Evolutionary conservation across 192 early-diverging fungal species (phyloP).

Genomic region (Coemansia sp.): DNA sequence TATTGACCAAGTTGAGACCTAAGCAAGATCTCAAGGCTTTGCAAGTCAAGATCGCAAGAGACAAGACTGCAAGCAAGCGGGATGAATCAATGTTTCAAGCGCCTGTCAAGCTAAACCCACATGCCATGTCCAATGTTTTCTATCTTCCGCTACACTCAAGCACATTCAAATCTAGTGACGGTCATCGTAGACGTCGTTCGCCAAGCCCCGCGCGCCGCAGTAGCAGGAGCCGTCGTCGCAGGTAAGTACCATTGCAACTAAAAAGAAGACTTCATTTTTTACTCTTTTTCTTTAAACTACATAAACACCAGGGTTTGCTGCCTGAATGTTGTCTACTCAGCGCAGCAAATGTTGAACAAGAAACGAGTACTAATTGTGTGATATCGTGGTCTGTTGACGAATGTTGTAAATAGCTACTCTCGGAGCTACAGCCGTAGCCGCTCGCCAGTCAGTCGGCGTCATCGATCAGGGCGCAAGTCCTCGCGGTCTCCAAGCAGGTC

Average conservation of each 20-base stretch:
- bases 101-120: constrained; percentile 12
- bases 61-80: constrained; percentile 13
- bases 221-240: constrained; percentile 27
- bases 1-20: constrained; percentile 12
- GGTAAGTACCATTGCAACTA: constrained; percentile 25
- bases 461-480: constrained; percentile 21
- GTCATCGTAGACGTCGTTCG: constrained; percentile 30
- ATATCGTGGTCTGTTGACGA: not conserved
- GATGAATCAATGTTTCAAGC: constrained; percentile 1
- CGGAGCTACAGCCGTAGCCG: constrained; percentile 39
- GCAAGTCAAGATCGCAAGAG: constrained; percentile 47
- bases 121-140: constrained; percentile 2
- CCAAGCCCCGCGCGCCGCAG: constrained; percentile 33
- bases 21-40: constrained; percentile 29
- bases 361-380: not conserved
- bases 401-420: constrained; percentile 20
- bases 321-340: not conserved
- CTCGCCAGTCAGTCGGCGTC: constrained; percentile 18
- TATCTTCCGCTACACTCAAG: constrained; percentile 1
- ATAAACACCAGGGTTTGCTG: constrained; percentile 1
- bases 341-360: not conserved
- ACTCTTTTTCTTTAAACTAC: not conserved
- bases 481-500: constrained; percentile 24
- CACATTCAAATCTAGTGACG: constrained; percentile 19
- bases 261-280: not conserved